Base-by-base conservation (phyloP, 176 grass and related monocot genomes). In the Aegilops umbellulata region DNA sequence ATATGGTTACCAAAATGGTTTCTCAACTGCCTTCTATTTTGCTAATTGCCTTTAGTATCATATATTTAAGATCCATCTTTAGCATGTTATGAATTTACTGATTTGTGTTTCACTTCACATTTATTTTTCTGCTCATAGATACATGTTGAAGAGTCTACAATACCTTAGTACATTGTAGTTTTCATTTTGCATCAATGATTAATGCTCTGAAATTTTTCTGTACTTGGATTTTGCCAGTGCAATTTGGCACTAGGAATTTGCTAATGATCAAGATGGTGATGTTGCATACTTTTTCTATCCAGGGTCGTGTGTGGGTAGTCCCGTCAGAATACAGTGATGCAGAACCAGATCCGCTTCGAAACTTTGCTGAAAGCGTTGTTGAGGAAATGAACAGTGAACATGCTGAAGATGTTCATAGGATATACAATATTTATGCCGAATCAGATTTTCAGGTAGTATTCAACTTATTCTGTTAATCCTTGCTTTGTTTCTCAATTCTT, bases 261-360 rank as follows among this genome's bases (percentile, higher is more conserved):
- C 73, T 81, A 22, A 77, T 46, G 42, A 63, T 27, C 76, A 51
- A 20, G 7, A 84, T 35, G 42, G 4, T 65, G 6, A 10, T 60
- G 26, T 72, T 41, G 4, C 19, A 64, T 80, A 67, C 17, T 61
- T 85, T 65, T 62, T 83, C 13, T 60, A 15, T 89, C 55, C 78
- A 98, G 97, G 90, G 91, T 60, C 92, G 73, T 23, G 83, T 94
- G 57, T 96, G 97, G 97, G 94, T 98, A 78, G 81, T 90, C 77
- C 79, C 93, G 25, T 91, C 87, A 44, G 97, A 96, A 49, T 98
- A 96, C 73, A 80, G 76, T 60, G 88, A 82, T 85, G 94, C 94
- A 22, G 94, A 91, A 83, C 94, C 97, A 80, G 97, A 98, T 79
- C 94, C 94, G 75, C 87, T 96, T 47, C 90, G 94, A 42, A 95